Evolutionary conservation across 768 basidiomycete genomes (phyloP).

Genomic region (Ramaria sp.): DNA sequence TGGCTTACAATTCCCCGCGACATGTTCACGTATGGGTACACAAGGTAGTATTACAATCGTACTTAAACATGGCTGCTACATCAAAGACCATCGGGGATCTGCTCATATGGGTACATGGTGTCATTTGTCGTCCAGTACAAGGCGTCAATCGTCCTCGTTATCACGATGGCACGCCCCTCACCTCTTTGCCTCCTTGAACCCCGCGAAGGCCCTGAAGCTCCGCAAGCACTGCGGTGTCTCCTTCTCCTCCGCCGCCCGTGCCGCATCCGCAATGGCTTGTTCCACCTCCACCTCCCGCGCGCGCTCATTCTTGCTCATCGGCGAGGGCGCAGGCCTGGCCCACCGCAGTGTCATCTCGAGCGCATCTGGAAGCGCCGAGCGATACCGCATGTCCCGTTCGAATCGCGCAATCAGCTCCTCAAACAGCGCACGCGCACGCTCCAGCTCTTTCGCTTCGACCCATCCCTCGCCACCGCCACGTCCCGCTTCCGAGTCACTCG

Average conservation of each 20-base stretch:
- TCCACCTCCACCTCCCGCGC: not conserved
- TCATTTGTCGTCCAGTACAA: too few species aligned
- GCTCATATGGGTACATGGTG: too few species aligned
- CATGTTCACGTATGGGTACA: too few species aligned
- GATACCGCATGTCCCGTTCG: conserved; percentile 8
- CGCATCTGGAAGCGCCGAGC: not conserved
- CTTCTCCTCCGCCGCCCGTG: not conserved
- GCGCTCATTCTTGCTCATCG: conserved; percentile 5
- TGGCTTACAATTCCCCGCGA: too few species aligned
- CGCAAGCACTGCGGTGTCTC: not conserved
- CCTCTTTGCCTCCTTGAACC: not conserved
- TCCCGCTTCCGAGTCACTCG: not conserved
- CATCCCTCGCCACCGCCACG: too few species aligned
- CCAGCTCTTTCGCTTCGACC: not conserved
- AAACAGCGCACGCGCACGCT: not conserved
- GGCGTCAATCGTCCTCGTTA: too few species aligned
- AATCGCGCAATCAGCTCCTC: not conserved
- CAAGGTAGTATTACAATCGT: too few species aligned
- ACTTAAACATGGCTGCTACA: too few species aligned
- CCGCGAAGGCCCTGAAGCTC: not conserved
- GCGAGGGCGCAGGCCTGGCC: not conserved
- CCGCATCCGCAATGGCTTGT: not conserved
- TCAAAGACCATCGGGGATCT: too few species aligned
- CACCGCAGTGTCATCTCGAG: not conserved
- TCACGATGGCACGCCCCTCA: too few species aligned